Percentiles rank a stretch among this genome's conserved stretches.
These are phyloP conservation scores for Physcomitrellopsis africana DNA, from an alignment of 225 moss, liverwort and hornwort genomes.

Conservation along the genomic window DNA sequence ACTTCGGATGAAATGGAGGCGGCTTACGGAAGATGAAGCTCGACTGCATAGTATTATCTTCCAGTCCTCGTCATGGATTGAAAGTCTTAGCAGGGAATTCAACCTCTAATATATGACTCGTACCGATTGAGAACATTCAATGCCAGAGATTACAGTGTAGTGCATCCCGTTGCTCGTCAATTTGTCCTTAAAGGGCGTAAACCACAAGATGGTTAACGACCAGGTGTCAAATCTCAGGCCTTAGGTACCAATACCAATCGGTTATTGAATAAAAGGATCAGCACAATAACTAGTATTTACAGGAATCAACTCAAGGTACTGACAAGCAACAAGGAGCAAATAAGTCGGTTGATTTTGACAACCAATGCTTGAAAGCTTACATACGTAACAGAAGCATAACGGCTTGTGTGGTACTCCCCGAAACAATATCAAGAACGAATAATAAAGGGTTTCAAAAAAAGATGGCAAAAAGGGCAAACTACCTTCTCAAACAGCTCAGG, in stretches of 20 bases:
- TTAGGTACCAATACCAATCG: constrained; percentile 24
- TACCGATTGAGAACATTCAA: constrained; percentile 28
- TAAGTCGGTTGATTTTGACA: not conserved
- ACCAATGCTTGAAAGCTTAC: not conserved
- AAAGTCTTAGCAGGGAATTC: constrained; percentile 88
- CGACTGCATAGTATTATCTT: constrained; percentile 93
- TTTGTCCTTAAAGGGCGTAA: constrained; percentile 20
- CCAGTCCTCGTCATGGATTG: constrained; percentile 97
- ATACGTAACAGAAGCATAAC: too few relatives aligned
- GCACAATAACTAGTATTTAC: not conserved
- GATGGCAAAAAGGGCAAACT: not conserved
- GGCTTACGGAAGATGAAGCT: constrained; percentile 94
- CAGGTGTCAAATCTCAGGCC: constrained; percentile 15
- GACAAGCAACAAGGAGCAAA: constrained; percentile 20
- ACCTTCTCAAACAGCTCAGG: constrained; percentile 23
- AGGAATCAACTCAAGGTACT: constrained; percentile 27
- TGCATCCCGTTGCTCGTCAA: constrained; percentile 21
- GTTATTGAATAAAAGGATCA: constrained; percentile 24
- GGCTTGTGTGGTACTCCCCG: too few relatives aligned
- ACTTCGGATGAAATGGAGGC: constrained; percentile 81
- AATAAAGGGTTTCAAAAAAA: constrained; percentile 16
- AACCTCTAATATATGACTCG: constrained; percentile 56
- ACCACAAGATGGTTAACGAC: constrained; percentile 19
- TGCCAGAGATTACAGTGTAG: constrained; percentile 19
- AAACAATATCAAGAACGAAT: not conserved